Evolutionary conservation across 192 early-diverging fungal species (phyloP).

Genomic region (Entomortierella beljakovae): DNA sequence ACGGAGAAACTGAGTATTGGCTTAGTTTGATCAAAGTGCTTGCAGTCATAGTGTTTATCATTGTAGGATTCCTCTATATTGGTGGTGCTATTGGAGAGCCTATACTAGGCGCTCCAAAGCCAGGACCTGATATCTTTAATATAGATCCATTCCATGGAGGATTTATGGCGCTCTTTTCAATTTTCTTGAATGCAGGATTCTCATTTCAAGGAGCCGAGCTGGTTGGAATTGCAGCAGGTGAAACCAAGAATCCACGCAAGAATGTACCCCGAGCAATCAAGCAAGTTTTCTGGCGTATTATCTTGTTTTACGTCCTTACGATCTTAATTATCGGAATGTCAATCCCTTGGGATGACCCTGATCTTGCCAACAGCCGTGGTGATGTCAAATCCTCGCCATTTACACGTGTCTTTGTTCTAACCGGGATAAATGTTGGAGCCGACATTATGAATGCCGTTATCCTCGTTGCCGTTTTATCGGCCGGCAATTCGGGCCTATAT

Average conservation of each 20-base stretch:
- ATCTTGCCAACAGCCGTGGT: conserved; percentile 58
- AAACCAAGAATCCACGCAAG: conserved; percentile 86
- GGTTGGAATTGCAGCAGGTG: conserved; percentile 92
- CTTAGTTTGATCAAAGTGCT: conserved; percentile 83
- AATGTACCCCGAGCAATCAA: conserved; percentile 78
- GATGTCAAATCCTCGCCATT: conserved; percentile 72
- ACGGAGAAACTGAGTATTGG: conserved; percentile 88
- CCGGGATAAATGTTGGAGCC: conserved; percentile 68
- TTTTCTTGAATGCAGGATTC: conserved; percentile 63
- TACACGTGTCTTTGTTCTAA: conserved; percentile 69
- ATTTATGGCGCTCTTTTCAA: conserved; percentile 58
- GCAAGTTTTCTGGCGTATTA: conserved; percentile 87
- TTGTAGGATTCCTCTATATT: conserved; percentile 76
- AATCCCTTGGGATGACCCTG: conserved; percentile 74
- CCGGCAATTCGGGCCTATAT: conserved; percentile 87
- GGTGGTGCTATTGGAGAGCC: conserved; percentile 67
- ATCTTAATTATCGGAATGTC: conserved; percentile 89
- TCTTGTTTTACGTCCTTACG: conserved; percentile 86
- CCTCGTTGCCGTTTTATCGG: conserved; percentile 69
- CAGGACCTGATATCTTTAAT: conserved; percentile 47
- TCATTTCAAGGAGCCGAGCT: conserved; percentile 91
- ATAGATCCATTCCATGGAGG: conserved; percentile 67
- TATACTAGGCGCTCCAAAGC: conserved; percentile 59
- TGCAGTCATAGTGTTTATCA: conserved; percentile 79
- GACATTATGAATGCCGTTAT: conserved; percentile 77